Percentiles rank a stretch among this genome's conserved stretches.
phyloP scores from a whole-genome alignment of 495 filamentous ascomycete genomes.

The Parachaetomium inaequale region DNA sequence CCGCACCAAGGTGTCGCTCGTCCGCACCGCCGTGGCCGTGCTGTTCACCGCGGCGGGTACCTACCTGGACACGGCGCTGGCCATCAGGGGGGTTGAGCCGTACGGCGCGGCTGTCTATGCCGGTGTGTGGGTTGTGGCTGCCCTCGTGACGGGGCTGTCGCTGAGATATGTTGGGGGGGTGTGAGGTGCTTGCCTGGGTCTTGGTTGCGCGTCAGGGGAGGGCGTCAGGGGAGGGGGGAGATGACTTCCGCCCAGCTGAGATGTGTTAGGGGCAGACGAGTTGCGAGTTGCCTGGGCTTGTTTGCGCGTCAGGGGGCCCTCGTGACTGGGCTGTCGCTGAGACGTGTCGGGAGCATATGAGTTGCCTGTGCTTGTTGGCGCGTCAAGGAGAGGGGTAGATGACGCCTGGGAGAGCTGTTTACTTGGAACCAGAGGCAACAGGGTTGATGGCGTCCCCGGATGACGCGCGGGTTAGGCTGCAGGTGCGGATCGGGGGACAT shows the following conservation, averaged over 20 bases:
- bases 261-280: too few relatives aligned
- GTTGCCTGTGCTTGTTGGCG: background rate
- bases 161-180: slow-evolving; percentile 43
- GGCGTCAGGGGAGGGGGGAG: background rate
- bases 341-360: slow-evolving; percentile 32
- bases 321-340: slow-evolving; percentile 55
- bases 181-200: slow-evolving; percentile 5
- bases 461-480: slow-evolving; percentile 14
- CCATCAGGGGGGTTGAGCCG: slow-evolving; percentile 62
- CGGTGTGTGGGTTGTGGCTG: slow-evolving; percentile 63
- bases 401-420: background rate
- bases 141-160: slow-evolving; percentile 53
- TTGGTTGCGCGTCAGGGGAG: background rate
- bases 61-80: slow-evolving; percentile 57
- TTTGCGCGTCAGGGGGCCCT: too few relatives aligned
- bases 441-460: background rate
- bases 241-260: too few relatives aligned
- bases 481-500: slow-evolving; percentile 4
- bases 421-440: background rate
- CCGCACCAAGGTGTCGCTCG: slow-evolving; percentile 61
- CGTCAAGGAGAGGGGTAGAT: background rate
- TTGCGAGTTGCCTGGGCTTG: too few relatives aligned
- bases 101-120: slow-evolving; percentile 67
- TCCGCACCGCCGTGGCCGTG: slow-evolving; percentile 60
- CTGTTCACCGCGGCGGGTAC: slow-evolving; percentile 58